Conservation (phyloP, 345 rosid genomes). For the Gossypium mustelinum region DNA sequence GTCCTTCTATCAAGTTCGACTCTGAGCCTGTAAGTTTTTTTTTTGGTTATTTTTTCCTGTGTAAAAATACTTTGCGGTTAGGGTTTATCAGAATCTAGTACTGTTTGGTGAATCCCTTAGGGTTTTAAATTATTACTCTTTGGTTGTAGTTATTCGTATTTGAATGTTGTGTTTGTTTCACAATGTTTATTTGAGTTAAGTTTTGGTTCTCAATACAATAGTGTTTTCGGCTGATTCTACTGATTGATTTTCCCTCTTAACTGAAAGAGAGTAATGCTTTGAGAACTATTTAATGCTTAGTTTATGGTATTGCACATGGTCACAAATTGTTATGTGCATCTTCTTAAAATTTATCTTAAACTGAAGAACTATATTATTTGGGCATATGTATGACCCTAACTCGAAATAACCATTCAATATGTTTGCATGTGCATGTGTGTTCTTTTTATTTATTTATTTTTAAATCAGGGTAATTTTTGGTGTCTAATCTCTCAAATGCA, state of each 20-base stretch:
- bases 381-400: not conserved
- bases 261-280: not conserved
- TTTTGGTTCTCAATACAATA: not conserved
- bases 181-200: not conserved
- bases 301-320: not conserved
- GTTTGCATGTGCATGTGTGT: not conserved
- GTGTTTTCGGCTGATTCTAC: not conserved
- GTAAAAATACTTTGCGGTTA: not conserved
- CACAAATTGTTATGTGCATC: not conserved
- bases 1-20: conserved; percentile 74
- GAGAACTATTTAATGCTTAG: not conserved
- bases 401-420: not conserved
- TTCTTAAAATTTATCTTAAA: not conserved
- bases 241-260: not conserved
- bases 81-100: not conserved
- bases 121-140: not conserved
- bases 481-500: not conserved
- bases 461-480: no score
- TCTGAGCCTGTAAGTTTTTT: conserved; percentile 72
- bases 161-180: not conserved
- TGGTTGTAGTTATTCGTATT: not conserved
- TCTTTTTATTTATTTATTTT: no score
- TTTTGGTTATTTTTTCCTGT: not conserved
- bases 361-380: not conserved
- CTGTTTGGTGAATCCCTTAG: conserved; percentile 6